phyloP scores from a whole-genome alignment of 352 stramenopile species.

The Globisporangium canariense region DNA sequence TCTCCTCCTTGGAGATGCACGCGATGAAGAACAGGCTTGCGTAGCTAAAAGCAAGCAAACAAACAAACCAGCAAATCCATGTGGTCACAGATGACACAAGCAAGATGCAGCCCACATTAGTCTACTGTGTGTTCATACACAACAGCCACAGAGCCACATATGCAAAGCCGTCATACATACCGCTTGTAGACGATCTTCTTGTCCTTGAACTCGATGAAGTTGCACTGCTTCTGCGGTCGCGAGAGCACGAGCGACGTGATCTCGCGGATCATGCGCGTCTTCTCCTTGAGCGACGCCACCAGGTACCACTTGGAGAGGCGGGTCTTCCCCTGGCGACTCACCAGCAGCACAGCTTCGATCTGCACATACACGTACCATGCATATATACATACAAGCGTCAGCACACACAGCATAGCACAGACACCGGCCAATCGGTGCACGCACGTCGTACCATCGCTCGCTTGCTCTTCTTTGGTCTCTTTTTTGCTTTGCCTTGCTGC shows the following conservation, averaged over 20 bases:
- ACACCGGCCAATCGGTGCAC: too few species aligned
- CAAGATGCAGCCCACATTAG: neutral
- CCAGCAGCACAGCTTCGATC: slow-evolving; percentile 88
- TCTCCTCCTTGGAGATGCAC: slow-evolving; percentile 94
- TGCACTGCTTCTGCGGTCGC: slow-evolving; percentile 80
- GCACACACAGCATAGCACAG: neutral
- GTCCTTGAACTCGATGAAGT: slow-evolving; percentile 97
- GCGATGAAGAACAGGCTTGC: slow-evolving; percentile 98
- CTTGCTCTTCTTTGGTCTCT: neutral
- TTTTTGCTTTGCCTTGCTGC: slow-evolving; percentile 2
- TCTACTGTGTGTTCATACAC: too few species aligned
- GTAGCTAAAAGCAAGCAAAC: slow-evolving; percentile 57
- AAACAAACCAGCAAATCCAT: neutral
- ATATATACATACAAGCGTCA: neutral
- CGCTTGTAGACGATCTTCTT: slow-evolving; percentile 98
- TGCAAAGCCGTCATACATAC: slow-evolving; percentile 23
- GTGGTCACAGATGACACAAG: neutral
- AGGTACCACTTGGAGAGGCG: slow-evolving; percentile 91
- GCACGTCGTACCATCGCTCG: neutral
- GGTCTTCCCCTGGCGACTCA: slow-evolving; percentile 91
- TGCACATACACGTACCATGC: slow-evolving; percentile 26
- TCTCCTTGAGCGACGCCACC: slow-evolving; percentile 71
- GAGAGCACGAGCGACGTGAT: slow-evolving; percentile 87
- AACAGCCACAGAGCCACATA: neutral
- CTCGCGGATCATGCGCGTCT: slow-evolving; percentile 87